Evolutionary conservation across 108 stramenopile genomes (phyloP).

Genomic region (Schizochytrium sp.): DNA sequence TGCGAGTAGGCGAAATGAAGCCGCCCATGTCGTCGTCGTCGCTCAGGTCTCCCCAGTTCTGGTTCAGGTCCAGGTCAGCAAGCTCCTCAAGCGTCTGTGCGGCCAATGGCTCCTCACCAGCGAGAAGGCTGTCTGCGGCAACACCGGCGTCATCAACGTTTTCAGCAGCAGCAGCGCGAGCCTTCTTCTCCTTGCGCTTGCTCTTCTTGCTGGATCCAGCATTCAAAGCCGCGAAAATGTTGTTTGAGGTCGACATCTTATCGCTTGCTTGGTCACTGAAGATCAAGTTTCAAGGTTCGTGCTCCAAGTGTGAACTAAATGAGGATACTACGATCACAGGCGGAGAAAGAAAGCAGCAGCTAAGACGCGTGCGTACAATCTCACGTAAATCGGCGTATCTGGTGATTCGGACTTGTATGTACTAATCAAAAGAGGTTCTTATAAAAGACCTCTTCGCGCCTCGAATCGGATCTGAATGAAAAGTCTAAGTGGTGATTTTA

Average conservation of each 20-base stretch:
- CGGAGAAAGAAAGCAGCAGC: too few species aligned
- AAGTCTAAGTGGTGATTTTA: too few species aligned
- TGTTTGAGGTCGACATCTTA: not conserved
- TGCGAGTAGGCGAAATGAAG: conserved; percentile 16
- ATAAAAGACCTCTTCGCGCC: too few species aligned
- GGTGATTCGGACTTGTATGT: too few species aligned
- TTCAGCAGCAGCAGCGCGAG: not conserved
- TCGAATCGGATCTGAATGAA: too few species aligned
- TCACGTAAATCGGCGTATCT: too few species aligned
- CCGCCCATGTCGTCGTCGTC: conserved; percentile 14
- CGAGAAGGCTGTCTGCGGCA: too few species aligned
- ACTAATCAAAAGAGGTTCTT: too few species aligned
- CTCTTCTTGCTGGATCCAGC: conserved; percentile 34
- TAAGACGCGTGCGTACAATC: too few species aligned
- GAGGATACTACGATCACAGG: too few species aligned
- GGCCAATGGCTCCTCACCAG: not conserved
- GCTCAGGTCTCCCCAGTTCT: conserved; percentile 50
- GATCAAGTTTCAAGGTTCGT: not conserved
- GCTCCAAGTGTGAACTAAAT: not conserved
- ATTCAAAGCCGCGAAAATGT: conserved; percentile 38
- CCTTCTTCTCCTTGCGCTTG: conserved; percentile 51
- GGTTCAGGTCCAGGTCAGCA: not conserved
- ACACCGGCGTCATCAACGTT: not conserved
- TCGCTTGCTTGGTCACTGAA: not conserved
- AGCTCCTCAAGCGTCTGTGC: conserved; percentile 29